Evolutionary conservation across 176 grass and related monocot genomes (phyloP), one percentile per base, ranked within the genome.

Genomic region (Carex pumila): DNA sequence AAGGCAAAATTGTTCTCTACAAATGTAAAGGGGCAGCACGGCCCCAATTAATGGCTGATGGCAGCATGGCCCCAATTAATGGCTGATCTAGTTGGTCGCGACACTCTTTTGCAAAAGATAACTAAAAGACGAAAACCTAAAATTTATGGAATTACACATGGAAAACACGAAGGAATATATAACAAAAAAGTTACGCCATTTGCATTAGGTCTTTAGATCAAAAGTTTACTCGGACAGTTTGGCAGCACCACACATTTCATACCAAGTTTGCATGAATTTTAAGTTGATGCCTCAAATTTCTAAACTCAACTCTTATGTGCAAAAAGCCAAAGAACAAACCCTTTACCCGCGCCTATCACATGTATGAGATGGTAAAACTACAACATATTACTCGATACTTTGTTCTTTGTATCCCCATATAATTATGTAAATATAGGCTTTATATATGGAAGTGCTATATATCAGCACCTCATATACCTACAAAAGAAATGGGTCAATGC

Each of bases 401-500:
- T 68, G 49, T 52, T 66, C 61, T 66, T 83, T 83, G 22, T 83
- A 69, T 83, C 34, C 73, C 52, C 61, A 81, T 81, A 81, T 81
- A 81, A 81, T 47, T 83, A 83, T 83, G 64, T 83, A 66, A 83
- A 90, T 83, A 66, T 54, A 90, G 86, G 83, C 87, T 90, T 86
- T 86, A 88, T 89, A 87, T 91, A 91, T 91, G 89, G 81, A 72
- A 87, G 90, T 90, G 91, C 92, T 86, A 88, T 87, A 77, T 9
- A 12, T 52, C 73, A 87, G 84, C 89, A 95, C 86, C 62, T 90
- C 89, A 87, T 91, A 91, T 91, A 91, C 87, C 89, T 94, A 90
- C 79, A 85, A 87, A 86, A 69, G 68, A 64, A 75, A 43, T 12
- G n/a, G 91, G 89, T 92, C 88, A 95, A 84, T 90, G 86, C 86